A percentile compares a stretch with the other conserved stretches of the same genome.
Evolutionary conservation across 352 stramenopile species (phyloP).

Genomic region (Phytopythium litorale): DNA sequence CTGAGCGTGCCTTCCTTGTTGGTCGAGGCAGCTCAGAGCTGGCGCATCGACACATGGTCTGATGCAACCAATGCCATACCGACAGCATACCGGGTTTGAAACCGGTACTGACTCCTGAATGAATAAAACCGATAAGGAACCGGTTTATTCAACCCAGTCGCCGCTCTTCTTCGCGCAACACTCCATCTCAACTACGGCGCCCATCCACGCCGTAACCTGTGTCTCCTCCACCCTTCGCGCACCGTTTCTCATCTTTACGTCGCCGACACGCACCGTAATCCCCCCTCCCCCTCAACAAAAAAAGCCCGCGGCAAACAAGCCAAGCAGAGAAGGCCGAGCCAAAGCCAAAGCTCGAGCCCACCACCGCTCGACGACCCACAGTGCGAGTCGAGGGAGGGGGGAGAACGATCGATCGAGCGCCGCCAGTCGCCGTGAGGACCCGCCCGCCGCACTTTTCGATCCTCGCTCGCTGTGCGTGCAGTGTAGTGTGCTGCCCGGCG

Average conservation of each 20-base stretch:
- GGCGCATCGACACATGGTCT: no score
- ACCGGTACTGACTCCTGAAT: no score
- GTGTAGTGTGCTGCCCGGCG: no score
- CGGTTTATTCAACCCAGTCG: no score
- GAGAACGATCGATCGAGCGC: background rate
- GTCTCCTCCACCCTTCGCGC: background rate
- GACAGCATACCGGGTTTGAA: no score
- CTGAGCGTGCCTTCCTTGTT: no score
- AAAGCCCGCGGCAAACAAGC: no score
- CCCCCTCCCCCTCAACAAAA: background rate
- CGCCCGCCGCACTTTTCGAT: constrained; percentile 2
- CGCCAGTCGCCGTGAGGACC: background rate
- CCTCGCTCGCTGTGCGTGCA: background rate
- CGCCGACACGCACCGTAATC: background rate
- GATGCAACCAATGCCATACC: no score
- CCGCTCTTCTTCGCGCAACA: background rate
- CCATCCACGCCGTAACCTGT: no score
- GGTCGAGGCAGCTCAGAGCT: no score
- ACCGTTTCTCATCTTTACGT: background rate
- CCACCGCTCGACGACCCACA: background rate
- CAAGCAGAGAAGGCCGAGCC: background rate
- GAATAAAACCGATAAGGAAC: no score
- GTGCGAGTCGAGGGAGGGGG: background rate
- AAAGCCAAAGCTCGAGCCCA: background rate
- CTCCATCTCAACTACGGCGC: no score